phyloP scores from a whole-genome alignment of 352 stramenopile species.

The Pythium grandisporangium region DNA sequence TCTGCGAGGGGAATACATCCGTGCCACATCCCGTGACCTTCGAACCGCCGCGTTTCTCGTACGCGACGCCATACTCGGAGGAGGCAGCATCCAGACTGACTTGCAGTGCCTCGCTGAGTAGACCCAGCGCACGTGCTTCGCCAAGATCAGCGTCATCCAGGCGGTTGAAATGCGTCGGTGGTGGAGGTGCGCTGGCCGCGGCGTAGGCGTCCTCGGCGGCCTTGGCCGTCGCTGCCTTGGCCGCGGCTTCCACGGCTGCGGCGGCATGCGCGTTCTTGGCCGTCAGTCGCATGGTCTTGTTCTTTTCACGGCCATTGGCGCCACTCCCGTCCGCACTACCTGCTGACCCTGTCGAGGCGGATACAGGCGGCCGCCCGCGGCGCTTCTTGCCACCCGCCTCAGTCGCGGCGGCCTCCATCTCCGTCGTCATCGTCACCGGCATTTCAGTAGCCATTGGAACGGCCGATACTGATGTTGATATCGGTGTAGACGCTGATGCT shows the following conservation, averaged over 20 bases:
- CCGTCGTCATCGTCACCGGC: too few relatives aligned
- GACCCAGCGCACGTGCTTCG: slow-evolving; percentile 31
- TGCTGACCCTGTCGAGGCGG: too few relatives aligned
- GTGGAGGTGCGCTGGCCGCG: background rate
- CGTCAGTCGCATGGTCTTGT: background rate
- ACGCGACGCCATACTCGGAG: slow-evolving; percentile 57
- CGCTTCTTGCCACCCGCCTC: too few relatives aligned
- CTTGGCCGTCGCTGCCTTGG: slow-evolving; percentile 3
- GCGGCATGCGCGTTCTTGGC: background rate
- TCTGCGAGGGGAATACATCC: slow-evolving; percentile 53
- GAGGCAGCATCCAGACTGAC: slow-evolving; percentile 30
- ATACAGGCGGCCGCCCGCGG: too few relatives aligned
- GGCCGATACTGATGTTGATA: too few relatives aligned
- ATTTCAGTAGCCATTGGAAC: too few relatives aligned
- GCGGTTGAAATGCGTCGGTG: slow-evolving; percentile 34
- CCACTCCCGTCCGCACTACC: too few relatives aligned
- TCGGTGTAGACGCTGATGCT: too few relatives aligned
- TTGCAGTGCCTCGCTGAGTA: slow-evolving; percentile 34
- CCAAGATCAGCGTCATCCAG: slow-evolving; percentile 48
- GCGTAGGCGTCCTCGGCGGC: slow-evolving; percentile 2
- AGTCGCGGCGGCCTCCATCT: too few relatives aligned
- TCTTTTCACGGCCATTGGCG: too few relatives aligned
- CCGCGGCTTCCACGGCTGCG: background rate
- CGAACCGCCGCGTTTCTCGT: slow-evolving; percentile 65
- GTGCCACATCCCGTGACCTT: slow-evolving; percentile 36